phyloP scores from a whole-genome alignment of 164 flowering plant genomes.

The Berberis vulgaris region DNA sequence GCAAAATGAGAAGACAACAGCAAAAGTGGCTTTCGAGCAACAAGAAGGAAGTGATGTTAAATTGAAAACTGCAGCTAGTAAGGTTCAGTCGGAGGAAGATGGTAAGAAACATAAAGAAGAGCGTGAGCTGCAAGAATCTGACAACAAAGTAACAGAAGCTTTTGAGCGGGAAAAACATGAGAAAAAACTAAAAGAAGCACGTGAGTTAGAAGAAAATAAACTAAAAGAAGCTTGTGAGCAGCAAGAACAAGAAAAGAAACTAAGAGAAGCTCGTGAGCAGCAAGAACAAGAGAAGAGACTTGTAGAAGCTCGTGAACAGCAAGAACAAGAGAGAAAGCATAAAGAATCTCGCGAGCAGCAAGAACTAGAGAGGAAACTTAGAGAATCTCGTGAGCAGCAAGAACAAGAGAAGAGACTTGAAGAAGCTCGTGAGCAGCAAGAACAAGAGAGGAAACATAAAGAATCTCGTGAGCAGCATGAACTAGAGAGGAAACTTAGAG shows the following conservation, averaged over 20 bases:
- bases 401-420: no score
- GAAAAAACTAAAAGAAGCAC: background rate
- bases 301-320: constrained; percentile 1
- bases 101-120: constrained; percentile 7
- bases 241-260: constrained; percentile 13
- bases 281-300: constrained; percentile 9
- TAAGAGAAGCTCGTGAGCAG: constrained; percentile 7
- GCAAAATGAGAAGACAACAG: constrained; percentile 8
- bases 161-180: background rate
- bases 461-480: no score
- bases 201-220: constrained; percentile 6
- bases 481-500: constrained; percentile 12
- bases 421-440: no score
- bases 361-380: no score
- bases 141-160: constrained; percentile 3
- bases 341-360: no score
- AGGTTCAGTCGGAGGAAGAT: constrained; percentile 12
- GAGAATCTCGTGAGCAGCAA: no score
- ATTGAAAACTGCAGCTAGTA: constrained; percentile 12
- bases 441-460: no score
- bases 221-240: constrained; percentile 3
- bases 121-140: constrained; percentile 9
- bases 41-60: constrained; percentile 15
- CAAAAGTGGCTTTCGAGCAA: constrained; percentile 7
- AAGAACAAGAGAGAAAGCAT: background rate